Percentiles rank a stretch among this genome's conserved stretches.
These are phyloP conservation scores for Golubevia sp. DNA, from an alignment of 1,284 basidiomycete species.

Conservation along the genomic window DNA sequence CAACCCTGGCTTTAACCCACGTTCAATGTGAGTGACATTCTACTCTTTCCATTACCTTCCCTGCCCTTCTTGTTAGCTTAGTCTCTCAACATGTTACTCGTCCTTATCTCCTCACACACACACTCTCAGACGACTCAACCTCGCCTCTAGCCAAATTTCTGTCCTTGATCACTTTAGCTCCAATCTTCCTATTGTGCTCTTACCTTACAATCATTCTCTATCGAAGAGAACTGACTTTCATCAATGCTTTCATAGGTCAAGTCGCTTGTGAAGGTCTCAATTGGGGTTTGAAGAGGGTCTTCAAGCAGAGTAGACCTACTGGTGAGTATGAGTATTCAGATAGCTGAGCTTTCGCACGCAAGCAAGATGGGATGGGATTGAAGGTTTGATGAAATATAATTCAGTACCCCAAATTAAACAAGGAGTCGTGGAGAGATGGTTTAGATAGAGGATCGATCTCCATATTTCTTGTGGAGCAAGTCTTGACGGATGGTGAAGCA, in stretches of 20 bases:
- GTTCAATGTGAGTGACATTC: conserved; percentile 37
- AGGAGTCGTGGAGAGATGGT: too few relatives aligned
- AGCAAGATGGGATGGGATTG: not conserved
- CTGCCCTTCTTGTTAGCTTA: not conserved
- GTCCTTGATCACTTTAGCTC: conserved; percentile 48
- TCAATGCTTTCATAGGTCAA: conserved; percentile 82
- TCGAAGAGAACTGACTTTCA: conserved; percentile 76
- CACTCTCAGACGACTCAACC: conserved; percentile 22
- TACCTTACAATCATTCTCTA: conserved; percentile 77
- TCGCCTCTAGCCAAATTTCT: conserved; percentile 35
- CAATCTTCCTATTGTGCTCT: conserved; percentile 63
- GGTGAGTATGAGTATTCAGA: conserved; percentile 63
- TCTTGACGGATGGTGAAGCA: too few relatives aligned
- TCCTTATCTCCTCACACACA: not conserved
- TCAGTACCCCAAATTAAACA: too few relatives aligned
- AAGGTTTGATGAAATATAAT: too few relatives aligned
- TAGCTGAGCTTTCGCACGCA: not conserved
- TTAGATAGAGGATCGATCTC: too few relatives aligned
- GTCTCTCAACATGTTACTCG: not conserved
- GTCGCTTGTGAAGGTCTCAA: conserved; percentile 75
- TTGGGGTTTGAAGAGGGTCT: conserved; percentile 71
- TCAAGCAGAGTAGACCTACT: conserved; percentile 74
- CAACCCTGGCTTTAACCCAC: conserved; percentile 47
- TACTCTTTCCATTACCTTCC: not conserved
- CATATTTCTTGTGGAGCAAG: conserved; percentile 17